A percentile compares a stretch with the other conserved stretches of the same genome.
These are phyloP conservation scores for Phaeolepiota aurea DNA, from an alignment of 768 basidiomycete genomes.

Conservation along the genomic window DNA sequence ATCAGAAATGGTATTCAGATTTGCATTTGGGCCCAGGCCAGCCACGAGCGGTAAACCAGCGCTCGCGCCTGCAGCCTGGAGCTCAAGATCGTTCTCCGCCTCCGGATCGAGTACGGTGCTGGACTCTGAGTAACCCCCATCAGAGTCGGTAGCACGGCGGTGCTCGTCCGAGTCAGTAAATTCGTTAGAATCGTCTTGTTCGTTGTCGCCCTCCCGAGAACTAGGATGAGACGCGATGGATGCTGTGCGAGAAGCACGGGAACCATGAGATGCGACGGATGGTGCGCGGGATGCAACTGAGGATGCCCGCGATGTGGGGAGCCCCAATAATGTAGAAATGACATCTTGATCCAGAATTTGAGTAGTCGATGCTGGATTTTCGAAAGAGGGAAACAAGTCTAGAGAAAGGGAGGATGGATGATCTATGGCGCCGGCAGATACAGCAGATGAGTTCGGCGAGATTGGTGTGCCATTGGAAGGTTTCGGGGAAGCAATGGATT, in stretches of 20 bases:
- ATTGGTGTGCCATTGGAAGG: constrained; percentile 18
- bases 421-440: constrained; percentile 31
- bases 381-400: not conserved
- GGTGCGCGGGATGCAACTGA: constrained; percentile 25
- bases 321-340: constrained; percentile 54
- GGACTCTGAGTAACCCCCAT: constrained; percentile 32
- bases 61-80: constrained; percentile 19
- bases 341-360: constrained; percentile 70
- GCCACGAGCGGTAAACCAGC: constrained; percentile 24
- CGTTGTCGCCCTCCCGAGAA: constrained; percentile 53
- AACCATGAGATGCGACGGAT: constrained; percentile 11
- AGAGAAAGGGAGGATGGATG: constrained; percentile 27
- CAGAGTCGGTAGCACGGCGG: constrained; percentile 18
- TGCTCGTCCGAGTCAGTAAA: constrained; percentile 15
- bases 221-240: constrained; percentile 25
- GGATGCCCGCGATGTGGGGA: constrained; percentile 33
- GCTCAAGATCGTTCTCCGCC: constrained; percentile 17
- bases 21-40: constrained; percentile 4
- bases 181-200: constrained; percentile 34
- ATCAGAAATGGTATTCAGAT: constrained; percentile 3
- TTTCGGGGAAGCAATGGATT: constrained; percentile 12
- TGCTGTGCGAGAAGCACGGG: constrained; percentile 2
- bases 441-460: constrained; percentile 51
- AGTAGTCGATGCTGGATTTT: not conserved
- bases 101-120: constrained; percentile 32